Evolutionary conservation across 1,139 yeast species (phyloP).

Genomic region (Candida tropicalis): DNA sequence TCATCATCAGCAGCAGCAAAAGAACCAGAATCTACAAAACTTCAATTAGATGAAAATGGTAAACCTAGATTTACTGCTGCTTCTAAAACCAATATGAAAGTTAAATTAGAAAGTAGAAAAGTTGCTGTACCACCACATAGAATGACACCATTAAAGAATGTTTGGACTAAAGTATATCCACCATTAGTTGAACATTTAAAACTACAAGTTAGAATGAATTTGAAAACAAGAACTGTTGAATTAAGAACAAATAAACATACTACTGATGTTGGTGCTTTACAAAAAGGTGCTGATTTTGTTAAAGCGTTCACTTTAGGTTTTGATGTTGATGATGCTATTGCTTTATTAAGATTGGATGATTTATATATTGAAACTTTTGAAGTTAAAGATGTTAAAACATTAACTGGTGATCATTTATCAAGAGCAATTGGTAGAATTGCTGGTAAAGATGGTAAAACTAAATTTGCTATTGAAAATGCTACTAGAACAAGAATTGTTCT

Average conservation of each 20-base stretch:
- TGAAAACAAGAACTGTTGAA: constrained; percentile 82
- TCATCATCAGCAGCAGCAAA: no score
- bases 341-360: constrained; percentile 90
- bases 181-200: constrained; percentile 94
- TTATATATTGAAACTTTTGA: constrained; percentile 96
- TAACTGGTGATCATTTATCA: constrained; percentile 93
- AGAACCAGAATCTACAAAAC: constrained; percentile 41
- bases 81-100: constrained; percentile 62
- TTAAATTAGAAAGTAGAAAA: constrained; percentile 82
- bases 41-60: constrained; percentile 82
- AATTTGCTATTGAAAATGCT: constrained; percentile 97
- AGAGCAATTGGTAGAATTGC: constrained; percentile 99
- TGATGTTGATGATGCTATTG: constrained; percentile 96
- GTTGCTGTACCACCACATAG: constrained; percentile 96
- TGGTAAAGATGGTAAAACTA: constrained; percentile 98
- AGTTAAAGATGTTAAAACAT: constrained; percentile 92
- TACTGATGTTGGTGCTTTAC: constrained; percentile 90
- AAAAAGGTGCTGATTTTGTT: constrained; percentile 95
- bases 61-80: constrained; percentile 87
- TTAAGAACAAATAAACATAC: constrained; percentile 79
- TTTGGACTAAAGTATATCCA: constrained; percentile 93
- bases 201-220: constrained; percentile 94
- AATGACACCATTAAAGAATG: constrained; percentile 85
- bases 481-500: constrained; percentile 96
- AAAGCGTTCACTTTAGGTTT: constrained; percentile 95